Evolutionary conservation across 805 yeast genomes (phyloP).

Genomic region (Suhomyces sp.): DNA sequence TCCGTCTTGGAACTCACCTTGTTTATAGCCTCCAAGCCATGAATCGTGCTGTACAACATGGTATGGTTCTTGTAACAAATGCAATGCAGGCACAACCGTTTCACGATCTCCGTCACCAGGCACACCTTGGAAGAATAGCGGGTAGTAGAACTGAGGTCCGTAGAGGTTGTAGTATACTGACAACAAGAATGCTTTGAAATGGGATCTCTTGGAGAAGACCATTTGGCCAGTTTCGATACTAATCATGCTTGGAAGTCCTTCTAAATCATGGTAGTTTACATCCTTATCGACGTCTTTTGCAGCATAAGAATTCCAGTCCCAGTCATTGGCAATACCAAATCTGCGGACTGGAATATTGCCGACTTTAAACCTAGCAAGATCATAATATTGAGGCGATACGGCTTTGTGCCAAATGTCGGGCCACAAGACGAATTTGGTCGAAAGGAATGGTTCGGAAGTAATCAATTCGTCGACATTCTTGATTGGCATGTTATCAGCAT

Average conservation of each 20-base stretch:
- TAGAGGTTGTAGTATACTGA: constrained; percentile 34
- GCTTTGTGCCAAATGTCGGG: constrained; percentile 36
- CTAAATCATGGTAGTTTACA: constrained; percentile 30
- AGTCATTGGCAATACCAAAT: constrained; percentile 27
- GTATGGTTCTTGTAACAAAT: constrained; percentile 32
- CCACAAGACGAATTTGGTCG: constrained; percentile 31
- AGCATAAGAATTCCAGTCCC: constrained; percentile 19
- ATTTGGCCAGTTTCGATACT: constrained; percentile 38
- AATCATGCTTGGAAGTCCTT: constrained; percentile 26
- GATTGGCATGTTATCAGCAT: constrained; percentile 33
- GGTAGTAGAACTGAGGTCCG: constrained; percentile 27
- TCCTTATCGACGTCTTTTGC: constrained; percentile 14
- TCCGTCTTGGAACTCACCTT: constrained; percentile 3
- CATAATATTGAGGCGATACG: constrained; percentile 31
- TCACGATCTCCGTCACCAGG: constrained; percentile 36
- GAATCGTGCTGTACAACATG: constrained; percentile 23
- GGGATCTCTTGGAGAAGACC: constrained; percentile 32
- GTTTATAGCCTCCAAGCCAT: constrained; percentile 20
- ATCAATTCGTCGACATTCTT: constrained; percentile 28
- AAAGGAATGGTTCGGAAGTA: constrained; percentile 20
- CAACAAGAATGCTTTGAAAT: constrained; percentile 27
- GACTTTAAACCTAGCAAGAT: constrained; percentile 25
- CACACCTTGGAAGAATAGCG: constrained; percentile 34
- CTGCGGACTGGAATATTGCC: constrained; percentile 29
- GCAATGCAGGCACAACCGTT: constrained; percentile 37